These are phyloP conservation scores for Priceomyces haplophilus DNA, from an alignment of 805 yeast genomes.

Conservation along the genomic window DNA sequence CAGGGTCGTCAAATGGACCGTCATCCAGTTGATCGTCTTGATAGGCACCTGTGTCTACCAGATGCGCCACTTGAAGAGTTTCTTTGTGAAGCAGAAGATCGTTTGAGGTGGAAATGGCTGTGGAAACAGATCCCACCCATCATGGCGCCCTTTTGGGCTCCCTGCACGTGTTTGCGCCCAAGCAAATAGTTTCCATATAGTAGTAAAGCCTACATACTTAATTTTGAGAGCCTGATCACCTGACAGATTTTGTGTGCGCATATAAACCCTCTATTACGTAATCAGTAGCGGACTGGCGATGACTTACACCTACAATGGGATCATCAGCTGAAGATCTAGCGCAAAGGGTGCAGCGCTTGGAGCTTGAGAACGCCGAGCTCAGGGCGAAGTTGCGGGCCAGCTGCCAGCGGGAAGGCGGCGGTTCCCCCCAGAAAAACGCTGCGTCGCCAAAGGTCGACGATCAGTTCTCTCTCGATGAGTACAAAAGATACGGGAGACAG, in stretches of 20 bases:
- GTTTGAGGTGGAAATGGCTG: too few species aligned
- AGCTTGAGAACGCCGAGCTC: conserved; percentile 16
- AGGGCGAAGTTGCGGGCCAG: conserved; percentile 2
- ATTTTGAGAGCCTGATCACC: too few species aligned
- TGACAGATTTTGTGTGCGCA: not conserved
- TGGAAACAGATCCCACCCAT: too few species aligned
- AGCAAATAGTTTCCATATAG: too few species aligned
- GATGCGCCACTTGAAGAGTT: conserved; percentile 69
- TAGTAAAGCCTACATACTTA: not conserved
- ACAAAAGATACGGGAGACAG: conserved; percentile 85
- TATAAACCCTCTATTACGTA: not conserved
- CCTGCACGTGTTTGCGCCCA: too few species aligned
- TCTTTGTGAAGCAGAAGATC: conserved; percentile 85
- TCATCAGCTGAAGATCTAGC: conserved; percentile 18
- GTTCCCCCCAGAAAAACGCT: not conserved
- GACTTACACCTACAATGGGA: not conserved
- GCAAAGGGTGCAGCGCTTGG: conserved; percentile 17
- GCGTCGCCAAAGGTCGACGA: conserved; percentile 11
- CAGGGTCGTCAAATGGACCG: conserved; percentile 69
- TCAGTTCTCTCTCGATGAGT: conserved; percentile 57
- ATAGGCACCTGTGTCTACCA: conserved; percentile 72
- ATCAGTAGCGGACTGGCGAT: not conserved
- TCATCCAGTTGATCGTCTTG: conserved; percentile 67
- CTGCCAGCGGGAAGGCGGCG: not conserved
- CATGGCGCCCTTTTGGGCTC: too few species aligned